Conservation (phyloP, 2,329 filamentous ascomycete species). For the Phoma sp. region DNA sequence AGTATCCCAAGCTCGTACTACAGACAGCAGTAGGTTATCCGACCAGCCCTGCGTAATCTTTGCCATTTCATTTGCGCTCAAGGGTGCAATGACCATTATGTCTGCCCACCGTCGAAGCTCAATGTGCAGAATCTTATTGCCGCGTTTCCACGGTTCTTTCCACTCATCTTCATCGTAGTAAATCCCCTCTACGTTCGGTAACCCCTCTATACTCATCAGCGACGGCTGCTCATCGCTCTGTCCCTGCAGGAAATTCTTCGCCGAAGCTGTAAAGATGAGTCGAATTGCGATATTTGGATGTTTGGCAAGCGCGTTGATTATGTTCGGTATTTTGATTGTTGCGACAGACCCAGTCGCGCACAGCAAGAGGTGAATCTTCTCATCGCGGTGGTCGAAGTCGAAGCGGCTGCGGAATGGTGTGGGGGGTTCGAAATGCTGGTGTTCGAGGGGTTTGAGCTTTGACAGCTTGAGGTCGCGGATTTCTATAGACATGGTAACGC, state of each 20-base stretch:
- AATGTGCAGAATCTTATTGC: constrained; percentile 86
- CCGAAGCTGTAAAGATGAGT: constrained; percentile 78
- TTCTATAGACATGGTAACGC: constrained; percentile 29
- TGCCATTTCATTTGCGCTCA: constrained; percentile 84
- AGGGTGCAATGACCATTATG: constrained; percentile 77
- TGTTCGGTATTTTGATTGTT: constrained; percentile 74
- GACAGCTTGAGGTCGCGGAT: constrained; percentile 38
- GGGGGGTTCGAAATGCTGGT: constrained; percentile 27
- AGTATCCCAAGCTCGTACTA: constrained; percentile 88
- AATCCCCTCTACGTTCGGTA: constrained; percentile 79
- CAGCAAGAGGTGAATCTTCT: constrained; percentile 65
- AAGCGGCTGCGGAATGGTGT: constrained; percentile 23
- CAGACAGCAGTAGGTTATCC: constrained; percentile 75
- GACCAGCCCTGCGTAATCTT: constrained; percentile 81
- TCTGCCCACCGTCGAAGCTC: constrained; percentile 84
- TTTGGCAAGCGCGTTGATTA: constrained; percentile 60
- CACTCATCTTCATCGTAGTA: constrained; percentile 90
- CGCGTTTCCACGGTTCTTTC: constrained; percentile 77
- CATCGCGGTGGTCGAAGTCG: constrained; percentile 37
- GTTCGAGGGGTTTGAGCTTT: constrained; percentile 34
- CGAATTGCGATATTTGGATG: constrained; percentile 73
- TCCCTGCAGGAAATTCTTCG: constrained; percentile 75
- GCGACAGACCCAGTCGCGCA: constrained; percentile 79
- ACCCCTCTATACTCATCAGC: constrained; percentile 61
- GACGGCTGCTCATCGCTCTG: constrained; percentile 80